Base-by-base conservation (phyloP, 2,329 filamentous ascomycete species). In the Chaetomium olivaceum region DNA sequence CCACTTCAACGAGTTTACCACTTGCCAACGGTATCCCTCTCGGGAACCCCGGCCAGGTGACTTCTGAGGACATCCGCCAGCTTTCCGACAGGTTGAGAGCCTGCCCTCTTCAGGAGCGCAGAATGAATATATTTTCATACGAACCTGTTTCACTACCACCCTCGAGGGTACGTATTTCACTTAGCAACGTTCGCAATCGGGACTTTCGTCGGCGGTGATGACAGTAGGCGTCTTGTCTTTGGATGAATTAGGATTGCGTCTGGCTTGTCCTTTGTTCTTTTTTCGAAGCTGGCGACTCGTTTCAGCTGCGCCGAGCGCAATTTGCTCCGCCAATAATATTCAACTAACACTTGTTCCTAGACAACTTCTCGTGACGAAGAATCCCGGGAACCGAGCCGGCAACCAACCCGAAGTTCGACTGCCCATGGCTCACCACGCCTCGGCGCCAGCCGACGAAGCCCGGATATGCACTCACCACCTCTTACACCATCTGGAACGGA, bases 91-190 rank as follows among this genome's bases (percentile, higher is more conserved):
- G 87, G 27, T 81, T 96, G 29, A 90, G 92, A 70, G 87, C 87
- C 68, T 85, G 88, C 56, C 87, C 89, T 72, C 83, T 97, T 67
- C 93, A 97, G 79, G 90, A 93, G 72, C 85, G 88, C 64, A 87
- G 93, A 69, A 87, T 96, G 82, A 91, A 90, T 75, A 91, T 93
- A 75, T 96, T 92, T 78, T 89, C 90, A 52, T 98, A 93, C 74
- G 93, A 97, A 76, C 90, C 94, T 39, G 89, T 97, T 69, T 98
- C 95, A 43, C 83, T 98, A 61, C 94, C 95, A 46, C 84, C 87
- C 36, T 94, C 92, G 55, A 86, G 91, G 79, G 92, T 94, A 87
- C 79, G 90, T 85, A 51, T 59, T 60, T 39, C 23, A 21, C n/a
- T 9, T 12, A 7, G 19, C 16, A 1, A n/a, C 25, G 5, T 25